Conservation (phyloP, 75 land plant species). For the Pinus tabuliformis region DNA sequence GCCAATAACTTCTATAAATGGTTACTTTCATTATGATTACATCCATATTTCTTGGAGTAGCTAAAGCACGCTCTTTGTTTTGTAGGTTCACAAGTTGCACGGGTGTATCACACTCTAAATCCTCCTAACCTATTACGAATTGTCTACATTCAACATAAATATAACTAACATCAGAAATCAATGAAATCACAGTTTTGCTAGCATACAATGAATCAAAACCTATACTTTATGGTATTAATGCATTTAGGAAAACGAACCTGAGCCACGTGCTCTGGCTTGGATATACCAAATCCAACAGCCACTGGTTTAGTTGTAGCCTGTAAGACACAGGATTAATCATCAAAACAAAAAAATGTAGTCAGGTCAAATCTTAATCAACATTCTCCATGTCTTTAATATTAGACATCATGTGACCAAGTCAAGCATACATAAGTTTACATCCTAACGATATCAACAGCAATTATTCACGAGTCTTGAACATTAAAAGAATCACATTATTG, state of each 20-base stretch:
- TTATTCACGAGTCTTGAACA: no score
- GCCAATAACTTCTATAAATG: no score
- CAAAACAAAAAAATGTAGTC: not conserved
- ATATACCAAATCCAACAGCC: slow-evolving; percentile 87
- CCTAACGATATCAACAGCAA: not conserved
- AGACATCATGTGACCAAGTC: not conserved
- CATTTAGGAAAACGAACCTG: slow-evolving; percentile 38
- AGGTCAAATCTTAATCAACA: not conserved
- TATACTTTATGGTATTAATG: not conserved
- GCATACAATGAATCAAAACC: not conserved
- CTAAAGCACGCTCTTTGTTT: not conserved
- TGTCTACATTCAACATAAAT: no score
- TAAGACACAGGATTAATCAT: not conserved
- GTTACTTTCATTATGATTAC: no score
- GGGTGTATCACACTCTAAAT: not conserved
- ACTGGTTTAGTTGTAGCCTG: slow-evolving; percentile 77
- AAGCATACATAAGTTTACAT: not conserved
- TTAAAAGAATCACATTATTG: no score
- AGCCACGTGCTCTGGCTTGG: slow-evolving; percentile 73
- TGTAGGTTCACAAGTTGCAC: not conserved
- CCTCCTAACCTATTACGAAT: not conserved
- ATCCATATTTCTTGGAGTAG: no score
- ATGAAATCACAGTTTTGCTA: not conserved
- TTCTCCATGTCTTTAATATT: not conserved
- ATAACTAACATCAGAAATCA: no score